phyloP scores from a whole-genome alignment of 73 alveolate genomes.

The Paramecium pentaurelia region DNA sequence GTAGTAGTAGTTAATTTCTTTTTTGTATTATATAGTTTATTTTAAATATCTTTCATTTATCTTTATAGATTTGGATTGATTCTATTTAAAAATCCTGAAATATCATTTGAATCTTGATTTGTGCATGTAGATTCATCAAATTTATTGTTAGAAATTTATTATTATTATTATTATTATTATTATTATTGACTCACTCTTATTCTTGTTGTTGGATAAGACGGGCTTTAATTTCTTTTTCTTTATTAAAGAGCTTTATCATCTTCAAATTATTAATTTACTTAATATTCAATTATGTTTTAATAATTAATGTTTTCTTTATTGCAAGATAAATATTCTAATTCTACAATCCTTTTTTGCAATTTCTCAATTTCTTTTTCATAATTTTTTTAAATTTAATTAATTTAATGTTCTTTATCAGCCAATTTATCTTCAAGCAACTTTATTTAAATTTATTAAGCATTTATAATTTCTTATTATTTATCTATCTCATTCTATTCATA shows the following conservation, averaged over 20 bases:
- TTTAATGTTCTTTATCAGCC: background rate
- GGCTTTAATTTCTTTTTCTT: slow-evolving; percentile 8
- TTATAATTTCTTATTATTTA: background rate
- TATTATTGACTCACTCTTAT: background rate
- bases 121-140: background rate
- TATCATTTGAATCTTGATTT: background rate
- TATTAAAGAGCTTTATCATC: background rate
- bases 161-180: background rate
- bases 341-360: background rate
- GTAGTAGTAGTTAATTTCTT: background rate
- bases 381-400: background rate
- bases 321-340: background rate
- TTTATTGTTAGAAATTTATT: background rate
- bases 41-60: background rate
- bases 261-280: background rate
- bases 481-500: background rate
- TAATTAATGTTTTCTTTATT: background rate
- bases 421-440: background rate
- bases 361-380: background rate
- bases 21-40: background rate
- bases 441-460: background rate
- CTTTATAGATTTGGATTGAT: background rate
- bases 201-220: slow-evolving; percentile 7
- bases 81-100: background rate
- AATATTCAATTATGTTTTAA: background rate